Percentiles rank a stretch among this genome's conserved stretches.
Conservation (phyloP, 345 rosid genomes). For the Corymbia maculata region DNA sequence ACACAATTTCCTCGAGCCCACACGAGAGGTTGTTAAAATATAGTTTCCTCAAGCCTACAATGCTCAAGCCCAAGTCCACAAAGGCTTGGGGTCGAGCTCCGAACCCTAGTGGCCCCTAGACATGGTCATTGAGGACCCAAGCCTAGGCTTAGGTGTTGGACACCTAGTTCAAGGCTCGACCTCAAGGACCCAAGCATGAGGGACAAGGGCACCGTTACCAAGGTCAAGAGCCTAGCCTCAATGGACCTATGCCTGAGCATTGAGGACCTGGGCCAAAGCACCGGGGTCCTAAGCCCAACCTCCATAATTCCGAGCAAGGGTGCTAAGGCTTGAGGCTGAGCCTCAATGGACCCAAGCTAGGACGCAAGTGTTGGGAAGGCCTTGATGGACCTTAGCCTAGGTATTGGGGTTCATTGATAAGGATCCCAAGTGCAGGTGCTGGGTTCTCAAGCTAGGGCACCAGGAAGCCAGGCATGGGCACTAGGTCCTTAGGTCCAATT, state of each 20-base stretch:
- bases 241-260: rapidly evolving
- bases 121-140: background rate
- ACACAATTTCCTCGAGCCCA: background rate
- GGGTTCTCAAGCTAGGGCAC: rapidly evolving
- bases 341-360: background rate
- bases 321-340: background rate
- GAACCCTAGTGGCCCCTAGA: background rate
- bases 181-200: rapidly evolving
- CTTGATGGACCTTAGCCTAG: background rate
- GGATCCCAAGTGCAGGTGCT: background rate
- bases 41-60: background rate
- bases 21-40: background rate
- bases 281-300: background rate
- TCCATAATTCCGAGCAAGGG: background rate
- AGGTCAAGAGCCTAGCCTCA: background rate
- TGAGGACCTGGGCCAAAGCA: rapidly evolving
- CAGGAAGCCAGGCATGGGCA: rapidly evolving
- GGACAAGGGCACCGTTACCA: background rate
- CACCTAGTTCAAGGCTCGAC: rapidly evolving
- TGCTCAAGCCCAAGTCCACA: rapidly evolving
- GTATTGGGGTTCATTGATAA: background rate
- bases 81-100: rapidly evolving
- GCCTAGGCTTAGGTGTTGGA: rapidly evolving
- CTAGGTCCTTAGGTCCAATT: rapidly evolving
- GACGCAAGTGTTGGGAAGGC: background rate